phyloP scores from a whole-genome alignment of 768 basidiomycete genomes.

The Pulveroboletus sp. region DNA sequence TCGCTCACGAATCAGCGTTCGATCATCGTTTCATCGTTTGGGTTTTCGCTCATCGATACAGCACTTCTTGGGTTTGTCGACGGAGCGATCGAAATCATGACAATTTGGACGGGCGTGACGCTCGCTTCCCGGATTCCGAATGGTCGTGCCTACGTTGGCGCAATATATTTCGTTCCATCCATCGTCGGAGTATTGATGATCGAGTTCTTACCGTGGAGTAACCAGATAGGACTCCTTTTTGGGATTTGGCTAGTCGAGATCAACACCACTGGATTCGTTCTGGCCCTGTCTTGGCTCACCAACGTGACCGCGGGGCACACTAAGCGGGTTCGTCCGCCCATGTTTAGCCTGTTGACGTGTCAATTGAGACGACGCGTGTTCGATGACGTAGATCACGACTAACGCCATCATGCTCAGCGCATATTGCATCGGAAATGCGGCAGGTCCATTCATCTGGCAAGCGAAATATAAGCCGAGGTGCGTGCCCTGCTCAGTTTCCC shows the following conservation, averaged over 20 bases:
- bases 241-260: constrained; percentile 37
- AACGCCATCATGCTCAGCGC: constrained; percentile 74
- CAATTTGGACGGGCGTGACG: constrained; percentile 62
- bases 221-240: constrained; percentile 64
- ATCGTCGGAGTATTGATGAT: constrained; percentile 59
- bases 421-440: constrained; percentile 64
- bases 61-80: constrained; percentile 67
- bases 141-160: constrained; percentile 58
- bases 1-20: constrained; percentile 62
- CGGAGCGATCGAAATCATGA: constrained; percentile 62
- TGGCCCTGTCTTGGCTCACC: constrained; percentile 62
- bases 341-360: too few species aligned
- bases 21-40: constrained; percentile 64
- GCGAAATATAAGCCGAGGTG: constrained; percentile 62
- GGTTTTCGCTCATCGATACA: constrained; percentile 60
- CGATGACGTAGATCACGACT: constrained; percentile 21
- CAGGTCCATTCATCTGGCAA: constrained; percentile 79
- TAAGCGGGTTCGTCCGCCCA: constrained; percentile 52
- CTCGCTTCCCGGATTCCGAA: constrained; percentile 55
- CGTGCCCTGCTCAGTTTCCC: constrained; percentile 1
- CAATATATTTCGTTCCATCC: constrained; percentile 62
- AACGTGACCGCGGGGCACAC: constrained; percentile 69
- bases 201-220: constrained; percentile 59
- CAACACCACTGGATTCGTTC: constrained; percentile 54
- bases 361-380: too few species aligned